A percentile compares a stretch with the other conserved stretches of the same genome.
Conservation (phyloP, 306 rosid genomes). For the Inga leiocalycina region DNA sequence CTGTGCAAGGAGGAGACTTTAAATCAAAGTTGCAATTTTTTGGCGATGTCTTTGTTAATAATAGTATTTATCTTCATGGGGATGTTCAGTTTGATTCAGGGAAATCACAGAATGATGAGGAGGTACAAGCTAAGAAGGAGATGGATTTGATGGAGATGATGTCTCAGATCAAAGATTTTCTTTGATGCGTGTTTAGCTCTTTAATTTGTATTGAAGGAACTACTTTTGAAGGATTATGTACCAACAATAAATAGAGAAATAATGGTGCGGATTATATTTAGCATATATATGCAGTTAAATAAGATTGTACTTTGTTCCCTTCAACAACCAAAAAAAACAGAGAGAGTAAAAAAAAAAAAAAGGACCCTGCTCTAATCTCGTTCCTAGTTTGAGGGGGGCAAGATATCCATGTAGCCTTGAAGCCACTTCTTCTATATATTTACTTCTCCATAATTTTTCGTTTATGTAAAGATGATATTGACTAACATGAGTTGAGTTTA, state of each 20-base stretch:
- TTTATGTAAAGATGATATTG: background rate
- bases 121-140: conserved; percentile 64
- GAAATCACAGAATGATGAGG: conserved; percentile 15
- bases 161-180: conserved; percentile 41
- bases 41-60: background rate
- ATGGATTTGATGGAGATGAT: conserved; percentile 85
- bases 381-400: background rate
- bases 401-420: background rate
- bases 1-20: conserved; percentile 22
- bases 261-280: background rate
- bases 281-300: conserved; percentile 1
- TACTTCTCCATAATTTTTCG: background rate
- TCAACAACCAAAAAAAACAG: background rate
- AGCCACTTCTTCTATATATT: background rate
- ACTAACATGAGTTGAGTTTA: too few relatives aligned
- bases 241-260: background rate
- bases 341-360: background rate
- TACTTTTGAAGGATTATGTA: conserved; percentile 17
- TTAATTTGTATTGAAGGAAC: background rate
- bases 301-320: background rate
- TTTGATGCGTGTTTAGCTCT: background rate
- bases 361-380: background rate
- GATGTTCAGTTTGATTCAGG: conserved; percentile 32
- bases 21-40: conserved; percentile 6
- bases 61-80: background rate